These are phyloP conservation scores for Hygrophorus pudorinus DNA, from an alignment of 768 basidiomycete genomes.

Conservation along the genomic window DNA sequence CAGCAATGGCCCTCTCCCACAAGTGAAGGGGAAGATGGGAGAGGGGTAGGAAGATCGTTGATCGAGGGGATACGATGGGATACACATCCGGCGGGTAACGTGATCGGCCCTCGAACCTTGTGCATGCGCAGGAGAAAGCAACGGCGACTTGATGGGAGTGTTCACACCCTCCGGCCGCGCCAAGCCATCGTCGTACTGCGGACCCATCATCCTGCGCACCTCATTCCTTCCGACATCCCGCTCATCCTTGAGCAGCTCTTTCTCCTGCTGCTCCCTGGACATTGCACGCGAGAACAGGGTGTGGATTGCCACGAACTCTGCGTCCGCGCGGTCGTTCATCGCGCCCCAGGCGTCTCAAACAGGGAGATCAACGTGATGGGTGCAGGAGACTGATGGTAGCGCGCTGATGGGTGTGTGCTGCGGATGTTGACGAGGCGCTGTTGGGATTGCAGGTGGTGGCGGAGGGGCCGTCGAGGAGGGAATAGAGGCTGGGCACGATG, in stretches of 20 bases:
- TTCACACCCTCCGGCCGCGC: no score
- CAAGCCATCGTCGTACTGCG: slow-evolving; percentile 12
- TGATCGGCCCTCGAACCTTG: no score
- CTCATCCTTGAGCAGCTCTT: slow-evolving; percentile 21
- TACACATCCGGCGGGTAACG: no score
- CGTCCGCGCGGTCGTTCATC: slow-evolving; percentile 19
- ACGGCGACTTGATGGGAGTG: no score
- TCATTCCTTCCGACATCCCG: slow-evolving; percentile 24
- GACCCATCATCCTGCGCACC: slow-evolving; percentile 16
- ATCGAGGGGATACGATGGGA: no score
- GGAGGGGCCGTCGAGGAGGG: slow-evolving; percentile 1
- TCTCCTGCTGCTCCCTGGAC: slow-evolving; percentile 21
- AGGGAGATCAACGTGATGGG: not conserved
- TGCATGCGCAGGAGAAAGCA: no score
- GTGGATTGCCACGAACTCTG: slow-evolving; percentile 22
- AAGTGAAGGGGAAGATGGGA: no score
- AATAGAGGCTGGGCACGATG: not conserved
- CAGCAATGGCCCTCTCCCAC: no score
- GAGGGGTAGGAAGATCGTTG: no score
- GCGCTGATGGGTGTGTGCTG: not conserved
- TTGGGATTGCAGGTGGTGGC: not conserved
- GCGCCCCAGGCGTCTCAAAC: slow-evolving; percentile 22
- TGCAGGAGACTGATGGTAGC: not conserved
- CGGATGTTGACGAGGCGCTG: not conserved
- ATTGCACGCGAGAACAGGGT: slow-evolving; percentile 20